phyloP scores from a whole-genome alignment of 345 rosid species.

The Geranium brycei region DNA sequence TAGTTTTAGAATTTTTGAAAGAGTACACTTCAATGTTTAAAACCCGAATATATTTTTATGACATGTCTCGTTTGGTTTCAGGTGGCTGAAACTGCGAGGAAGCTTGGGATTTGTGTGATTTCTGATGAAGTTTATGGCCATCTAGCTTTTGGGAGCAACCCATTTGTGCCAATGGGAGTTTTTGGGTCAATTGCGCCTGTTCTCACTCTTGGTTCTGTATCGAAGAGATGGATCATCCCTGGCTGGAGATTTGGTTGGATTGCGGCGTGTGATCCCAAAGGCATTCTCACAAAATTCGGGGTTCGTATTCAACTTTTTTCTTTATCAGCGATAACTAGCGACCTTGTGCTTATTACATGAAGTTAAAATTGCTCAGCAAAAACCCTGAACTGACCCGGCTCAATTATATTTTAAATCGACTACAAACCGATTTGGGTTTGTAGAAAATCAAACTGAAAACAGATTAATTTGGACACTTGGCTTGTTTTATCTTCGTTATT shows the following conservation, averaged over 20 bases:
- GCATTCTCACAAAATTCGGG: slow-evolving; percentile 35
- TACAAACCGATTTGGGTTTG: too few relatives aligned
- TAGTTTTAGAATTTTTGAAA: slow-evolving; percentile 4
- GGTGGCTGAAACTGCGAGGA: slow-evolving; percentile 50
- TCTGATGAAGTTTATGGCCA: slow-evolving; percentile 59
- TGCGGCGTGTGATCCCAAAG: slow-evolving; percentile 40
- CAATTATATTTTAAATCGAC: too few relatives aligned
- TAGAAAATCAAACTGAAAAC: too few relatives aligned
- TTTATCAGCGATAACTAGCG: neutral
- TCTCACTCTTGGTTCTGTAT: slow-evolving; percentile 51
- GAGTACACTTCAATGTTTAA: neutral
- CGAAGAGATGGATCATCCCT: slow-evolving; percentile 71
- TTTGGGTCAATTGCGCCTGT: slow-evolving; percentile 48
- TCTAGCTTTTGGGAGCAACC: slow-evolving; percentile 37
- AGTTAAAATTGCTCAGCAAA: too few relatives aligned
- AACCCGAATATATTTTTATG: neutral
- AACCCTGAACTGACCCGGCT: too few relatives aligned
- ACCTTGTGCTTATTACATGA: neutral
- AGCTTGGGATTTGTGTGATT: slow-evolving; percentile 56
- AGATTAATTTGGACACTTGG: too few relatives aligned
- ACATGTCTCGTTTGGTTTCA: slow-evolving; percentile 3
- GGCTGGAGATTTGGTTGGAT: slow-evolving; percentile 84
- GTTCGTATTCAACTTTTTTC: slow-evolving; percentile 13
- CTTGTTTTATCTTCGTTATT: too few relatives aligned
- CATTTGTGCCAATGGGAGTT: slow-evolving; percentile 56